Base-by-base conservation (phyloP, 805 yeast genomes). In the Zygoascus tannicola region DNA sequence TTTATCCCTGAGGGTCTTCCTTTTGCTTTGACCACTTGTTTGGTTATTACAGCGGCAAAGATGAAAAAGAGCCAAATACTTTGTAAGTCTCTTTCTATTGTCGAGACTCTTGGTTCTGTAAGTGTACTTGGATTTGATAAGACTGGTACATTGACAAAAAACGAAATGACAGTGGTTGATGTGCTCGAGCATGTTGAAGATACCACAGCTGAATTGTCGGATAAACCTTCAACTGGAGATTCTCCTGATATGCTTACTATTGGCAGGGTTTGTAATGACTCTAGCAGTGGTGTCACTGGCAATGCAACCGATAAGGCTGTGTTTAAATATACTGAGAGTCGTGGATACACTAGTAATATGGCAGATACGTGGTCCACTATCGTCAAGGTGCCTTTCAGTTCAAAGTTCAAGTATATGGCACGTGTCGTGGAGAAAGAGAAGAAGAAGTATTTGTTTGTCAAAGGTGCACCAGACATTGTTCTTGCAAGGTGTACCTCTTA, bases 101-200 rank as follows among this genome's bases (percentile, higher is more conserved):
- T 74, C 22, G 81, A 76, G 55, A 76, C 81, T 15, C 62, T 76
- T 50, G 82, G 81, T 14, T 67, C 75, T 14, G 73, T 75, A 19
- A 71, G 73, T 53, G 76, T 80, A 67, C 45, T 73, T 63, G 60
- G 78, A 74, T 42, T 69, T 58, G 62, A 74, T 71, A 52, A 73
- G 67, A 46, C 78, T 63, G 70, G 70, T 10, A 65, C 70, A 56
- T 41, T 75, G 39, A 75, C 81, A 22, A 65, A 72, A 50, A 74
- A 74, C 54, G 64, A 65, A 45, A 73, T 74, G 49, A 53, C 55
- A 2, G 60, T 53, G 4, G 51, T 60, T 15, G 3, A 12, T 3
- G 40, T 45, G n/a, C n/a, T n/a, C n/a, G 16, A n/a, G 19, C 12
- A n/a, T n/a, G n/a, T n/a, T n/a, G n/a, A n/a, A n/a, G 20, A 15